These are phyloP conservation scores for Cyanidiococcus yangmingshanensis DNA, from an alignment of 23 red algal species.

Conservation along the genomic window DNA sequence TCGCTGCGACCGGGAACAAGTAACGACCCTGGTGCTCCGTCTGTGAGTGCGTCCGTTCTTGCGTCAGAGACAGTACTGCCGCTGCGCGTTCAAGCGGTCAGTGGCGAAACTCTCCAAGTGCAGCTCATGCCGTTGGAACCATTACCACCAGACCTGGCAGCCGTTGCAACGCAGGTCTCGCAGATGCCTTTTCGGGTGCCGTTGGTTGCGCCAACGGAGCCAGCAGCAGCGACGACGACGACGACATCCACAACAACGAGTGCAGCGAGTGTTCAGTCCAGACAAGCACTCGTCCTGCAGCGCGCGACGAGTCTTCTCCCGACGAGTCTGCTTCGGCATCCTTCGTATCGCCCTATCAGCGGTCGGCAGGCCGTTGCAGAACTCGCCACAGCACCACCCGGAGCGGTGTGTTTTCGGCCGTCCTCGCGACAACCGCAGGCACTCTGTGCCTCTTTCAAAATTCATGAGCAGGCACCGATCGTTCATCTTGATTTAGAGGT, in stretches of 20 bases:
- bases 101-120: neutral
- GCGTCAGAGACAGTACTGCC: neutral
- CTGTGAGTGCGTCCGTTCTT: neutral
- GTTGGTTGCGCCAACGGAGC: neutral
- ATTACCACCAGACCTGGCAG: neutral
- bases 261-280: neutral
- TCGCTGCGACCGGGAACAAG: neutral
- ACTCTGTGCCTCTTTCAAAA: neutral
- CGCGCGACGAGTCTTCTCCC: neutral
- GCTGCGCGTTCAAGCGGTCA: slow-evolving; percentile 1
- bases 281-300: neutral
- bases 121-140: slow-evolving; percentile 14
- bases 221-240: neutral
- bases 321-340: neutral
- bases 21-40: neutral
- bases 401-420: neutral
- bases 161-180: neutral
- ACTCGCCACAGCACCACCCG: neutral
- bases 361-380: neutral
- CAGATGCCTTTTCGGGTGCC: neutral
- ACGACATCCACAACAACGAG: neutral
- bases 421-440: neutral
- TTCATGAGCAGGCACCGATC: slow-evolving; percentile 1
- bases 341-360: neutral
- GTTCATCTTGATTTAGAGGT: neutral